Percentiles rank a stretch among this genome's conserved stretches.
Conservation (phyloP, 2,329 filamentous ascomycete genomes). For the Orbilia blumenaviensis region DNA sequence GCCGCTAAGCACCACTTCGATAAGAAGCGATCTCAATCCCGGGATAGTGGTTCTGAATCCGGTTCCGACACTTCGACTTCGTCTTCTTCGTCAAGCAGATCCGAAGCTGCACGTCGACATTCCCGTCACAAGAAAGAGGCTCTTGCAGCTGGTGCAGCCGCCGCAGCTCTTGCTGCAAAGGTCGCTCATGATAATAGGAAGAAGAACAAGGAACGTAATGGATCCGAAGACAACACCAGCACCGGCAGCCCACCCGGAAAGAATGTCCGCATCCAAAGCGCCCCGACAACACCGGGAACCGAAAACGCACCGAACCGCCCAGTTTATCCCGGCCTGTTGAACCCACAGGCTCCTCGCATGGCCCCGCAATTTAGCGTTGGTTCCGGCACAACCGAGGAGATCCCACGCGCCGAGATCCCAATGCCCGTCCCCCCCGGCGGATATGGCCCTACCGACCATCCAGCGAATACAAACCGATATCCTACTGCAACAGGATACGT, state of each 20-base stretch:
- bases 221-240: slow-evolving; percentile 34
- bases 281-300: slow-evolving; percentile 43
- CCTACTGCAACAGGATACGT: slow-evolving; percentile 48
- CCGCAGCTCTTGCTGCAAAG: slow-evolving; percentile 52
- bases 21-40: slow-evolving; percentile 37
- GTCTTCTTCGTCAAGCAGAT: slow-evolving; percentile 14
- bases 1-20: slow-evolving; percentile 53
- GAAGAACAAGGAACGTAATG: slow-evolving; percentile 30
- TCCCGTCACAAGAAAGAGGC: slow-evolving; percentile 50
- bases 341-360: slow-evolving; percentile 43
- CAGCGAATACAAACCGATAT: slow-evolving; percentile 29
- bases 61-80: slow-evolving; percentile 12
- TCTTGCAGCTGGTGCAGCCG: slow-evolving; percentile 43
- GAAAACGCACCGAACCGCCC: slow-evolving; percentile 40
- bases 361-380: slow-evolving; percentile 42
- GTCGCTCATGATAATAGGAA: slow-evolving; percentile 52
- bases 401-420: slow-evolving; percentile 46
- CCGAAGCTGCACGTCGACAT: slow-evolving; percentile 37
- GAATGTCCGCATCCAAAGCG: slow-evolving; percentile 51
- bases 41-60: slow-evolving; percentile 24
- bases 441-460: slow-evolving; percentile 30
- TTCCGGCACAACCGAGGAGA: slow-evolving; percentile 52
- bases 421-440: slow-evolving; percentile 51
- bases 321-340: slow-evolving; percentile 3
- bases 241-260: slow-evolving; percentile 29